These are phyloP conservation scores for Neonectria sp. DNA, from an alignment of 2,329 filamentous ascomycete species.

Conservation along the genomic window DNA sequence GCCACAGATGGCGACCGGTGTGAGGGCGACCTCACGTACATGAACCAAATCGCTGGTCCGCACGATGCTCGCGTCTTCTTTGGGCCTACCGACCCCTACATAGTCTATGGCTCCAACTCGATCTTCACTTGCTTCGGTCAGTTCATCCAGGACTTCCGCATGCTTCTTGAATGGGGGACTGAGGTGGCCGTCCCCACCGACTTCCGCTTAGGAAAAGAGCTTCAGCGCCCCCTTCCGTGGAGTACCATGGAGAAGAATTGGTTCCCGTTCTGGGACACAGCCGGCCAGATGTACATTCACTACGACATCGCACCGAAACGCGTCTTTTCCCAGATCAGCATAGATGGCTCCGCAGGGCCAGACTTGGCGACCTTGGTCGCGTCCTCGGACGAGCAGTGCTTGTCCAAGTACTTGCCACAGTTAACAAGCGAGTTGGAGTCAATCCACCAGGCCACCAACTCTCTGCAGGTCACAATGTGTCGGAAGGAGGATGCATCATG, in stretches of 20 bases:
- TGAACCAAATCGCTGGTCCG: constrained; percentile 65
- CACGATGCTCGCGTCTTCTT: constrained; percentile 73
- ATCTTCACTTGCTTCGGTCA: constrained; percentile 69
- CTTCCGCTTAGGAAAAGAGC: constrained; percentile 63
- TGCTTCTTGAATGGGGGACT: constrained; percentile 61
- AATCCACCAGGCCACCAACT: constrained; percentile 74
- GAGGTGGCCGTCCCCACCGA: constrained; percentile 45
- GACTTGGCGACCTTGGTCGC: constrained; percentile 60
- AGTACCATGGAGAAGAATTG: constrained; percentile 72
- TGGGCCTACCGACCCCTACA: constrained; percentile 65
- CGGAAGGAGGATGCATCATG: constrained; percentile 62
- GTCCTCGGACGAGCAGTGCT: constrained; percentile 60
- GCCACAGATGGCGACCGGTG: constrained; percentile 63
- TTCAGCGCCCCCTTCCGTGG: constrained; percentile 65
- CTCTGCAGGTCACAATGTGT: constrained; percentile 69
- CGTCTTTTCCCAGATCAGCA: constrained; percentile 61
- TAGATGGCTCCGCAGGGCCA: constrained; percentile 62
- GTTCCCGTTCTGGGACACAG: constrained; percentile 72
- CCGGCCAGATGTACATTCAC: constrained; percentile 64
- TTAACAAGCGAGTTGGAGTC: constrained; percentile 56
- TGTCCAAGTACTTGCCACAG: constrained; percentile 62
- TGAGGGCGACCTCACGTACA: constrained; percentile 57
- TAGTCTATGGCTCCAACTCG: constrained; percentile 71
- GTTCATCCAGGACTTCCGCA: constrained; percentile 69
- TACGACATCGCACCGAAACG: constrained; percentile 67